Evolutionary conservation across 768 basidiomycete genomes (phyloP), one percentile per base, ranked within the genome.

Genomic region (Chalciporus chontae): DNA sequence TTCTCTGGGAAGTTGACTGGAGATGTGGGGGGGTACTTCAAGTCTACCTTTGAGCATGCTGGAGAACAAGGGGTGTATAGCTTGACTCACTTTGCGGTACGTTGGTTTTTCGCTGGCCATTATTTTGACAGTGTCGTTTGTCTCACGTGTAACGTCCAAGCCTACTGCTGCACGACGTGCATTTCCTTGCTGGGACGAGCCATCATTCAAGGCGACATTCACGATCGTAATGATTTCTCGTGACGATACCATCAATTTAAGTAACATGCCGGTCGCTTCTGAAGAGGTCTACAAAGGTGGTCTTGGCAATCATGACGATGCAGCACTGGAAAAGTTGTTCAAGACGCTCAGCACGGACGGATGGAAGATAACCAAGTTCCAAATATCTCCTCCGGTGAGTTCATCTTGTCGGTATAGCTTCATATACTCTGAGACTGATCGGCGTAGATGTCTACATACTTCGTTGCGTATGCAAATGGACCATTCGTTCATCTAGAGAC

Each of bases 131-230:
- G 26, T 7, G 3, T 6, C 26, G 8, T 26, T 1, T 26, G 26
- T 26, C 26, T 26, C 26, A 26, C 1, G 7, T 5, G 5, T 26
- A 7, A 8, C 26, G 26, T 26, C 8, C 26, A 26, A 26, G 26
- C 84, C 94, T 36, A 95, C 89, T 37, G 84, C 84, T 52, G 94
- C 94, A 8, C 75, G 94, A 43, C 77, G 81, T 40, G 81, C 86
- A 5, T 89, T 91, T 67, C 90, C 90, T 26, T 90, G 87, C 71
- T 95, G 90, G 90, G 94, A 96, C 63, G 94, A 96, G 63, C 95
- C 94, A 14, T 75, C 81, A 31, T 74, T 94, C 57, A 97, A 97
- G 68, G 87, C 93, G 0, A 93, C 85, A 3, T 90, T 85, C 63
- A 61, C 77, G 0, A 71, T 93, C 51, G 85, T 84, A 14, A 74